phyloP scores from a whole-genome alignment of 345 rosid species.

The Citrus medica region DNA sequence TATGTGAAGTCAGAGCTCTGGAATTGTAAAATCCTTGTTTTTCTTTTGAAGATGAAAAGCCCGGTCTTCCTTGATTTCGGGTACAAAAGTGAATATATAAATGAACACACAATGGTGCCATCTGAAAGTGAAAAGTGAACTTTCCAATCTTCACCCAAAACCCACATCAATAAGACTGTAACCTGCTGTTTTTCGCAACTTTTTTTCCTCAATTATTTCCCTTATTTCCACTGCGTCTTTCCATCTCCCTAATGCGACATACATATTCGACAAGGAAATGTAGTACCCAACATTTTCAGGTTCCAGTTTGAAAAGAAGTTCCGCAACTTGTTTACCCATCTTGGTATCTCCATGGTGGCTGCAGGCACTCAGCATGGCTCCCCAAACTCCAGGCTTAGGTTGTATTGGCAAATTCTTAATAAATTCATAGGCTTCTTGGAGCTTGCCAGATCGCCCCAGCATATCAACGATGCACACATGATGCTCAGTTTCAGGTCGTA shows the following conservation, averaged over 20 bases:
- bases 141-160: not conserved
- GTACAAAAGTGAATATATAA: not conserved
- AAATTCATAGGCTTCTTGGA: slow-evolving; percentile 48
- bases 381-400: slow-evolving; percentile 49
- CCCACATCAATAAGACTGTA: slow-evolving; percentile 34
- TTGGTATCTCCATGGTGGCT: slow-evolving; percentile 38
- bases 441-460: slow-evolving; percentile 57
- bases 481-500: slow-evolving; percentile 45
- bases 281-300: slow-evolving; percentile 46
- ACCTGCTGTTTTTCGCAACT: slow-evolving; percentile 40
- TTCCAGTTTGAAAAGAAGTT: slow-evolving; percentile 50
- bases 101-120: not conserved
- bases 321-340: slow-evolving; percentile 48
- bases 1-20: not conserved
- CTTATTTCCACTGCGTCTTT: slow-evolving; percentile 44
- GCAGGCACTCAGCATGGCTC: slow-evolving; percentile 58
- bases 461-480: slow-evolving; percentile 46
- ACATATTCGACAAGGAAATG: slow-evolving; percentile 46
- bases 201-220: slow-evolving; percentile 28
- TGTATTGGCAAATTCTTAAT: slow-evolving; percentile 27
- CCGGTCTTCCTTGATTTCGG: not conserved
- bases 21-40: not conserved
- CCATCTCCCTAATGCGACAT: slow-evolving; percentile 46
- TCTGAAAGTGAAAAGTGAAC: not conserved
- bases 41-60: not conserved